A percentile compares a stretch with the other conserved stretches of the same genome.
Evolutionary conservation across 805 yeast species (phyloP).

Genomic region (Hanseniaspora osmophila): DNA sequence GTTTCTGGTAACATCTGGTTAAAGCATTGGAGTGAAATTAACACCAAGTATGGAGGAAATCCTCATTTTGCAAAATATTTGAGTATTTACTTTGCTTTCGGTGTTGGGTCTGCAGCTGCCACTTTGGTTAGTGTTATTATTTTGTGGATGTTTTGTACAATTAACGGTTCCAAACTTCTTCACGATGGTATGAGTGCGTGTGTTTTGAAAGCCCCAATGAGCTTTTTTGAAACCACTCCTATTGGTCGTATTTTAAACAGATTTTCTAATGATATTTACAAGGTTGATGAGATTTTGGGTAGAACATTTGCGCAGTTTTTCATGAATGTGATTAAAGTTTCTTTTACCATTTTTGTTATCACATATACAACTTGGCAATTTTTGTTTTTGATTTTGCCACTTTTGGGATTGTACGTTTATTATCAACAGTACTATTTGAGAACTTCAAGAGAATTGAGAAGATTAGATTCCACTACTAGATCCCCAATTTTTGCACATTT

Average conservation of each 20-base stretch:
- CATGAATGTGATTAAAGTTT: constrained; percentile 43
- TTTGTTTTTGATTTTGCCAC: constrained; percentile 55
- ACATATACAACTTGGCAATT: constrained; percentile 82
- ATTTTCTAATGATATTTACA: constrained; percentile 81
- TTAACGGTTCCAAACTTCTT: constrained; percentile 62
- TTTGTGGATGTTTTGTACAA: constrained; percentile 70
- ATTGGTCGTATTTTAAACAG: constrained; percentile 84
- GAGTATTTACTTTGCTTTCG: constrained; percentile 61
- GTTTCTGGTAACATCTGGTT: constrained; percentile 81
- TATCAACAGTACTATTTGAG: constrained; percentile 67
- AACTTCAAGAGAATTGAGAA: constrained; percentile 69
- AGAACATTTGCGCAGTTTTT: constrained; percentile 61
- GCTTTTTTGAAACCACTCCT: constrained; percentile 91
- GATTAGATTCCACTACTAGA: constrained; percentile 66
- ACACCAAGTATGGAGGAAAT: constrained; percentile 52
- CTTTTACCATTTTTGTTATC: constrained; percentile 67
- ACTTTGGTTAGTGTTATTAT: constrained; percentile 52
- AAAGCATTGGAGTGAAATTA: constrained; percentile 93
- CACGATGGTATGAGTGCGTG: constrained; percentile 62
- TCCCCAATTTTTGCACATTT: constrained; percentile 76
- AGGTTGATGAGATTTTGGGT: constrained; percentile 67
- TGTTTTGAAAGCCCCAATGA: constrained; percentile 85
- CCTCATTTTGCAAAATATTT: constrained; percentile 62
- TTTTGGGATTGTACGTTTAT: constrained; percentile 46
- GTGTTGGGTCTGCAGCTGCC: constrained; percentile 49